Percentiles rank a stretch among this genome's conserved stretches.
Conservation (phyloP, 169 alveolate genomes). For the Cryptosporidium baileyi region DNA sequence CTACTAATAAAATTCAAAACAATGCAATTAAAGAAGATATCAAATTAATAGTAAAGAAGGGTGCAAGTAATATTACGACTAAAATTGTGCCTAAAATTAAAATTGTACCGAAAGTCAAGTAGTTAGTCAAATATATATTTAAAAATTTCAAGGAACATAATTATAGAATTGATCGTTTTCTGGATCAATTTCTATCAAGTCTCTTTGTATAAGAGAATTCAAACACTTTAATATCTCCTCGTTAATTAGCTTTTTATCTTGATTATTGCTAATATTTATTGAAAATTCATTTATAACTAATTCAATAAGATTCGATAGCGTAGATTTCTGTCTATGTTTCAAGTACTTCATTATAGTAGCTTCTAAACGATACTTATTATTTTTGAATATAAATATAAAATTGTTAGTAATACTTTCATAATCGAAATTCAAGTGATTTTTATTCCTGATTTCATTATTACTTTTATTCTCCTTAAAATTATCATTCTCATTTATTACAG, state of each 20-base stretch:
- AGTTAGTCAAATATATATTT: neutral
- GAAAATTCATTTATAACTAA: slow-evolving; percentile 4
- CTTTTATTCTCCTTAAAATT: neutral
- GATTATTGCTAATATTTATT: neutral
- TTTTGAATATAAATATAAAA: neutral
- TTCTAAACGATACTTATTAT: slow-evolving; percentile 15
- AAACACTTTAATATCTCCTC: slow-evolving; percentile 24
- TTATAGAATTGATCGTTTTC: slow-evolving; percentile 16
- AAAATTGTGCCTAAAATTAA: slow-evolving; percentile 54
- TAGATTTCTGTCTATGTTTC: neutral
- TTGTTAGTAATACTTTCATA: neutral
- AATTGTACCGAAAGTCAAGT: slow-evolving; percentile 22
- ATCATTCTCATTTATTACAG: neutral
- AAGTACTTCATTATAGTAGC: slow-evolving; percentile 41
- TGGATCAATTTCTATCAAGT: slow-evolving; percentile 23
- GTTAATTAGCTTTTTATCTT: neutral
- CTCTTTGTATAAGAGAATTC: slow-evolving; percentile 29
- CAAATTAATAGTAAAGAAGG: slow-evolving; percentile 17
- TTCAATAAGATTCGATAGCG: neutral
- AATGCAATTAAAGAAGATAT: slow-evolving; percentile 12
- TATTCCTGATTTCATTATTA: neutral
- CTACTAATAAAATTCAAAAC: neutral
- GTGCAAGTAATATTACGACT: slow-evolving; percentile 31
- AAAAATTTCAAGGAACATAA: slow-evolving; percentile 16
- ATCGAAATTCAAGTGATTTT: neutral